A percentile compares a stretch with the other conserved stretches of the same genome.
phyloP scores from a whole-genome alignment of 495 filamentous ascomycete species.

The Penicillium ochrochloron region DNA sequence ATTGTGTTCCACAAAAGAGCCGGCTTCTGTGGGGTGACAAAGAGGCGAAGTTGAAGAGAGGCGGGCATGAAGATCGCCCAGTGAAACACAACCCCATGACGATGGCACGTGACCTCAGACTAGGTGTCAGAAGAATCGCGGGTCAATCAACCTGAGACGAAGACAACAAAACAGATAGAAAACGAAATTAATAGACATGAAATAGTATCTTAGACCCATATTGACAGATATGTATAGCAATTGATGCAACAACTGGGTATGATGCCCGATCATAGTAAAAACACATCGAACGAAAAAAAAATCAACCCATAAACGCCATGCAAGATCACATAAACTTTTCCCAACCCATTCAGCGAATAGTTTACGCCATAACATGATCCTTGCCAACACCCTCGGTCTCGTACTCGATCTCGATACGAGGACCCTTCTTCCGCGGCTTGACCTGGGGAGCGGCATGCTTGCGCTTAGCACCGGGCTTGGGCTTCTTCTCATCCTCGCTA shows the following conservation, averaged over 20 bases:
- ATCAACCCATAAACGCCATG: constrained; percentile 49
- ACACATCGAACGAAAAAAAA: constrained; percentile 28
- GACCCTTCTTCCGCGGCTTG: constrained; percentile 70
- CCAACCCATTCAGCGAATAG: constrained; percentile 20
- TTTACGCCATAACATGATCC: constrained; percentile 51
- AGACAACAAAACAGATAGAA: background rate
- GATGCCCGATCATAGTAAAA: constrained; percentile 42
- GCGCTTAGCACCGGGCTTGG: constrained; percentile 64
- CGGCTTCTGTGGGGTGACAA: constrained; percentile 25
- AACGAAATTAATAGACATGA: constrained; percentile 5
- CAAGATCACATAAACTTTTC: constrained; percentile 42
- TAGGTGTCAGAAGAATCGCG: constrained; percentile 17
- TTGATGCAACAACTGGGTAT: constrained; percentile 47
- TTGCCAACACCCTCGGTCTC: constrained; percentile 62
- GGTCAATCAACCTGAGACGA: constrained; percentile 6
- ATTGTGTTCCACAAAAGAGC: constrained; percentile 27
- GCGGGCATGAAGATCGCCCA: constrained; percentile 8
- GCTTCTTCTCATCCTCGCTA: constrained; percentile 53
- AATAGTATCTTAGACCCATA: constrained; percentile 20
- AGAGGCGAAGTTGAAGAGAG: constrained; percentile 9
- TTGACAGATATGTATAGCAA: constrained; percentile 25
- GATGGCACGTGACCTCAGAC: constrained; percentile 26
- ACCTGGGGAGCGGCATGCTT: constrained; percentile 63
- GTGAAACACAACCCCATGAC: constrained; percentile 16
- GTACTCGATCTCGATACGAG: constrained; percentile 72